A percentile compares a stretch with the other conserved stretches of the same genome.
Conservation (phyloP, 2,329 filamentous ascomycete genomes). For the Fusarium verticillioides region DNA sequence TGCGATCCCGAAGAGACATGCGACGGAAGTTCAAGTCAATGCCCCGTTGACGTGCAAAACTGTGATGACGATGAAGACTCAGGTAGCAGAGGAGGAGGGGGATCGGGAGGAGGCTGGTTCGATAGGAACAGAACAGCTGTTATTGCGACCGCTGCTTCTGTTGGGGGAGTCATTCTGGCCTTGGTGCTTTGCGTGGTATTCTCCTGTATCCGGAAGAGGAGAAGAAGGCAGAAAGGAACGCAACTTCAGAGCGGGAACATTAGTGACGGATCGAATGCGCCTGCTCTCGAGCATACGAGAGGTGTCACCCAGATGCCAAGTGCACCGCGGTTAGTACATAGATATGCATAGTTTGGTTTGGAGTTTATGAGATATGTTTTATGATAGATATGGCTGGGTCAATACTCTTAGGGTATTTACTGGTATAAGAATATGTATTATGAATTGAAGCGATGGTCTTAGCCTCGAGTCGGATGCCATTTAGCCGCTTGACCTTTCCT, state of each 20-base stretch:
- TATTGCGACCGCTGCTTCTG: slow-evolving; percentile 17
- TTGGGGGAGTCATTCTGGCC: slow-evolving; percentile 14
- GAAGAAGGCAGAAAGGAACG: neutral
- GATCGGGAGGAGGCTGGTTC: slow-evolving; percentile 10
- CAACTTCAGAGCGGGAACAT: slow-evolving; percentile 8
- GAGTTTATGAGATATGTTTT: neutral
- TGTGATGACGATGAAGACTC: neutral
- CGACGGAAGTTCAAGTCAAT: slow-evolving; percentile 15
- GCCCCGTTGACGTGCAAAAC: slow-evolving; percentile 16
- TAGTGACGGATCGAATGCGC: neutral
- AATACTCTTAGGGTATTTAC: neutral
- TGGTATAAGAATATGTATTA: too few species aligned
- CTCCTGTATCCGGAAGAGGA: slow-evolving; percentile 10
- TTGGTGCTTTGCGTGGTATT: neutral
- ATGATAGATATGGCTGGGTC: neutral
- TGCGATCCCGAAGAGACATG: slow-evolving; percentile 27
- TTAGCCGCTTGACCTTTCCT: neutral
- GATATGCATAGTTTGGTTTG: slow-evolving; percentile 17
- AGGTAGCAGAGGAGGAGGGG: neutral
- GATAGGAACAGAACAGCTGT: slow-evolving; percentile 30
- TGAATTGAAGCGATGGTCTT: neutral
- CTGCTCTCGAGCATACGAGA: neutral
- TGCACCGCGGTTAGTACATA: slow-evolving; percentile 8
- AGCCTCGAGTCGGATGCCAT: accelerated
- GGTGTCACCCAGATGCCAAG: neutral